Base-by-base conservation (phyloP, 345 rosid species). In the Arabidopsis arenosa region DNA sequence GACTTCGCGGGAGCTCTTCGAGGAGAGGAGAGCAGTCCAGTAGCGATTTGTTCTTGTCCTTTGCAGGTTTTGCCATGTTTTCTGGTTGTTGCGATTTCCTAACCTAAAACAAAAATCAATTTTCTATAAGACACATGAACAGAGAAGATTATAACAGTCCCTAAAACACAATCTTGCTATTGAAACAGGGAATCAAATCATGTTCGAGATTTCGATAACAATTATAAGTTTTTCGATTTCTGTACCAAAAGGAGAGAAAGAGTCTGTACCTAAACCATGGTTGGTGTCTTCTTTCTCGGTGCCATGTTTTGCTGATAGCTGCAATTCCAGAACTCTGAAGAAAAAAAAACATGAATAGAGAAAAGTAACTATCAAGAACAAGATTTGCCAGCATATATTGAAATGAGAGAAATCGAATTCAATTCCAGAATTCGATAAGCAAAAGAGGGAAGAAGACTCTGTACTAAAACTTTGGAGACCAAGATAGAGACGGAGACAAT, bases 211-310 rank as follows among this genome's bases (percentile, higher is more conserved):
- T 9, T 49, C 54, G 12, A 49, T 7, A 6, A 48, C 15, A 17
- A 43, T 14, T 18, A 18, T 18, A 18, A 18, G 21, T 18, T 49
- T 18, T 18, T 18, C 21, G 21, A 18, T 18, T 18, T 18, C 18
- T 8, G 26, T 7, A 30, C 0, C 37, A 55, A 55, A 3, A 30
- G 39, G 21, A 9, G 43, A 59, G 35, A 12, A 15, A 13, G 35
- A 41, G 51, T 62, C 11, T 0, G 67, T 62, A 62, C 51, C 66
- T 51, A 62, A 23, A 40, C 6, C 51, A 62, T 41, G 18, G 17
- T 6, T 62, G 51, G 1, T 62, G 66, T 62, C 35, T 41, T 62
- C 51, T 41, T 62, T 41, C 1, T 62, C 51, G 66, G 66, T 62
- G 7, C 66, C 66, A 62, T 41, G 18, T 62, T 39, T 47, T 1